Conservation (phyloP, 2,329 filamentous ascomycete species). For the Phialemoniopsis sp. region DNA sequence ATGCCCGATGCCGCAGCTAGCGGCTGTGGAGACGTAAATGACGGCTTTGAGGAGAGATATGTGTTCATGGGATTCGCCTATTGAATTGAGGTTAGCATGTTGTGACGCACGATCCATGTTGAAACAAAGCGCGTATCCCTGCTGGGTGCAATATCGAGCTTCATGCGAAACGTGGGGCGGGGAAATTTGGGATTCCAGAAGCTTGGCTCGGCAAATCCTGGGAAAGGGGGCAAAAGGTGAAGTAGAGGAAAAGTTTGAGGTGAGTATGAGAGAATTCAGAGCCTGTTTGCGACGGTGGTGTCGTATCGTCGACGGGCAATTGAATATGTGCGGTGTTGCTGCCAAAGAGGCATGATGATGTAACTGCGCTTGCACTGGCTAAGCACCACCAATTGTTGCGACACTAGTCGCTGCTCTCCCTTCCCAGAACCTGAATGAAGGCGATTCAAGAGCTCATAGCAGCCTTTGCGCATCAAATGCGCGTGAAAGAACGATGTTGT, state of each 20-base stretch:
- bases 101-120: conserved; percentile 21
- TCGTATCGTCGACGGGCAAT: no score
- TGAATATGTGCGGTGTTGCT: no score
- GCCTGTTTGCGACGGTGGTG: no score
- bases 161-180: conserved; percentile 20
- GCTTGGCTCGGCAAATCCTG: background rate
- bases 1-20: conserved; percentile 86
- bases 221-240: conserved; percentile 4
- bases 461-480: no score
- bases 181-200: background rate
- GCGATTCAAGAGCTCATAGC: no score
- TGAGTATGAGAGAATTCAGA: no score
- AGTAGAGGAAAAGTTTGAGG: conserved; percentile 8
- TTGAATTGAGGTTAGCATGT: conserved; percentile 39
- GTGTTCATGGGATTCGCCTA: conserved; percentile 95
- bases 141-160: conserved; percentile 24
- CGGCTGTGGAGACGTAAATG: conserved; percentile 88
- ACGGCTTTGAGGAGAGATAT: conserved; percentile 85
- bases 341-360: no score
- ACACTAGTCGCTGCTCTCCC: no score
- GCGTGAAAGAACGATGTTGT: no score
- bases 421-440: no score
- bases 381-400: no score
- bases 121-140: conserved; percentile 27
- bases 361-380: no score